Percentiles rank a stretch among this genome's conserved stretches.
phyloP scores from a whole-genome alignment of 805 yeast genomes.

The Pichia ethanolica region DNA sequence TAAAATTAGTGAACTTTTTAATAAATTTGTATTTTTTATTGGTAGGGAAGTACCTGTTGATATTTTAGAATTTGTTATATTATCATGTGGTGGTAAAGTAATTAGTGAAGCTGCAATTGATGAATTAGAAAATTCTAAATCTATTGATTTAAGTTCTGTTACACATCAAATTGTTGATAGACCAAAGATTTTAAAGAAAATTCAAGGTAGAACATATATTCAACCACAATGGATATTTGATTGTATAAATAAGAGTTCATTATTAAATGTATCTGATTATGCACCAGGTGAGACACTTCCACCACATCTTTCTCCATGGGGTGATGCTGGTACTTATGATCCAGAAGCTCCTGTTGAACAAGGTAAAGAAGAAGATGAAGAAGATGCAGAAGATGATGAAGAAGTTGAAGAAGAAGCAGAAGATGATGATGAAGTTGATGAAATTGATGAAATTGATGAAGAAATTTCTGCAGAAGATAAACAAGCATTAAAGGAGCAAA shows the following conservation, averaged over 20 bases:
- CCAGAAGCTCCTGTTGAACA: constrained; percentile 52
- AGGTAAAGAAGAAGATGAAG: constrained; percentile 37
- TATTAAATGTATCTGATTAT: constrained; percentile 72
- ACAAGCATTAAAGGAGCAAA: constrained; percentile 54
- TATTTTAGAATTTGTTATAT: constrained; percentile 76
- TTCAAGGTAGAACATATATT: constrained; percentile 85
- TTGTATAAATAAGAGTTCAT: constrained; percentile 66
- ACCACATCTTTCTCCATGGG: constrained; percentile 98
- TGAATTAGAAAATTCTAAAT: constrained; percentile 44
- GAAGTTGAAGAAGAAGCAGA: constrained; percentile 45
- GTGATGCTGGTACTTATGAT: constrained; percentile 85
- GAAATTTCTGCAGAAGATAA: constrained; percentile 27
- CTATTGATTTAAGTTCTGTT: constrained; percentile 55
- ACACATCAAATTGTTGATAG: constrained; percentile 96
- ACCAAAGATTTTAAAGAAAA: constrained; percentile 68
- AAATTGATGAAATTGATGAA: constrained; percentile 45
- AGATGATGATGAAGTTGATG: constrained; percentile 27
- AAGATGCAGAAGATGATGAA: constrained; percentile 46
- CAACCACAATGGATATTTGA: constrained; percentile 99
- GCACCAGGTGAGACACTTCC: constrained; percentile 95
- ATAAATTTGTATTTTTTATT: constrained; percentile 70
- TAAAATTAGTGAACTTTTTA: constrained; percentile 58
- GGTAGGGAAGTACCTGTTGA: constrained; percentile 97
- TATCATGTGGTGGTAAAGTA: constrained; percentile 80
- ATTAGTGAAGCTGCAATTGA: constrained; percentile 85